A percentile compares a stretch with the other conserved stretches of the same genome.
Conservation (phyloP, 768 basidiomycete genomes). For the Infundibulicybe gibba region DNA sequence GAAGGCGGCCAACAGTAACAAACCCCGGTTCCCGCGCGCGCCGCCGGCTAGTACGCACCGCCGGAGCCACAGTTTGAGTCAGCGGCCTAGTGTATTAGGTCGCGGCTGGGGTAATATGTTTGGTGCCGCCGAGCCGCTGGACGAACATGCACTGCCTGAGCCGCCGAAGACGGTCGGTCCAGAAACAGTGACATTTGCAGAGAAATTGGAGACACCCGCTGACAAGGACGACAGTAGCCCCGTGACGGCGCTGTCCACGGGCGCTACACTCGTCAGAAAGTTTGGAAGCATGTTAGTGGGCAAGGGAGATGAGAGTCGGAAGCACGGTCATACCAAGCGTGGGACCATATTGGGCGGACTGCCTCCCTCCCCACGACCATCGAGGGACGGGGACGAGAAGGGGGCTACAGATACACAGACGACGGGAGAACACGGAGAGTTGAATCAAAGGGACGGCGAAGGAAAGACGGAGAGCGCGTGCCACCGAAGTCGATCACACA, state of each 20-base stretch:
- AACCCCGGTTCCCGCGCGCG: constrained; percentile 48
- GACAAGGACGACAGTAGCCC: constrained; percentile 22
- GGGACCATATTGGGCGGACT: constrained; percentile 49
- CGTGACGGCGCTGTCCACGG: constrained; percentile 41
- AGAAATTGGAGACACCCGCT: constrained; percentile 24
- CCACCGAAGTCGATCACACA: constrained; percentile 27
- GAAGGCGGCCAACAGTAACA: constrained; percentile 15
- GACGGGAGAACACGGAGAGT: constrained; percentile 22
- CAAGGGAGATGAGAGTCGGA: constrained; percentile 37
- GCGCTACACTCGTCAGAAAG: constrained; percentile 72
- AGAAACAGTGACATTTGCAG: constrained; percentile 29
- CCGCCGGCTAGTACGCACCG: constrained; percentile 79
- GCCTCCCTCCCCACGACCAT: constrained; percentile 28
- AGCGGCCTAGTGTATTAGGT: constrained; percentile 52
- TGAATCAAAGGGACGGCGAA: constrained; percentile 21
- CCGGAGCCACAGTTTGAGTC: constrained; percentile 80
- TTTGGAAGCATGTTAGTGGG: constrained; percentile 69
- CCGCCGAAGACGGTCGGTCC: constrained; percentile 65
- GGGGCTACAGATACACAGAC: constrained; percentile 17
- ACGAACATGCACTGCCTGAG: constrained; percentile 40
- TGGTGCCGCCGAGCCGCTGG: constrained; percentile 37
- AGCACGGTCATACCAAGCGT: constrained; percentile 35
- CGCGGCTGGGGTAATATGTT: constrained; percentile 63
- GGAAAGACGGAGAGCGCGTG: constrained; percentile 12
- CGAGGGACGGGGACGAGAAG: constrained; percentile 27